Base-by-base conservation (phyloP, 306 rosid genomes). In the Ammopiptanthus mongolicus region DNA sequence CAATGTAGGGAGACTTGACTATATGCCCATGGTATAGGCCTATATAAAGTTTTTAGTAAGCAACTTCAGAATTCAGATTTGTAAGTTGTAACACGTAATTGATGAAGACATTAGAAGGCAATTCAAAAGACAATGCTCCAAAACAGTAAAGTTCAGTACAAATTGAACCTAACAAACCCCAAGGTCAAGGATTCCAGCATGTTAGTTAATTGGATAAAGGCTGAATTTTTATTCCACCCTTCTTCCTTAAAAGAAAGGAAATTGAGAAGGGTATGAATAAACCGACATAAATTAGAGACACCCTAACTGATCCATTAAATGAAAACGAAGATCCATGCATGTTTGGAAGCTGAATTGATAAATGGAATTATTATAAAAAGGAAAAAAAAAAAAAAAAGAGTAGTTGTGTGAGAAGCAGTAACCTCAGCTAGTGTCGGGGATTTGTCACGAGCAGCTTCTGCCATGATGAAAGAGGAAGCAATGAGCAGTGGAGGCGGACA, bases 381-480 rank as follows among this genome's bases (percentile, higher is more conserved):
- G 1, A 59, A 59, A 5, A 57, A 1, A 57, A n/a, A 23, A 6
- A 9, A 9, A 29, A 10, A 42, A 11, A 42, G 48, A 42, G 21
- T 6, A 5, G 22, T 2, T 8, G 59, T 19, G 48, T 42, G 15
- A 42, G 15, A 14, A 61, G 39, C 23, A 51, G 19, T 73, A 39
- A 91, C 96, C 96, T 91, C 90, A n/a, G 90, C 78, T 0, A 91
- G 84, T 60, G 91, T 46, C 29, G 34, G 77, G 69, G 68, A 28
- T 22, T 83, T 74, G 52, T 81, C 78, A 34, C 68, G 56, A 59
- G 76, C 71, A 44, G 85, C 55, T 63, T 86, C 93, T 80, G 96
- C 90, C 96, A 91, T 55, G 89, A 74, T 65, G 86, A 58, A 37
- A 76, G 81, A 77, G 58, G 81, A 82, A 62, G 65, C 78, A 79